These are phyloP conservation scores for Pyrus bretschneideri DNA, from an alignment of 306 rosid genomes.

Conservation along the genomic window DNA sequence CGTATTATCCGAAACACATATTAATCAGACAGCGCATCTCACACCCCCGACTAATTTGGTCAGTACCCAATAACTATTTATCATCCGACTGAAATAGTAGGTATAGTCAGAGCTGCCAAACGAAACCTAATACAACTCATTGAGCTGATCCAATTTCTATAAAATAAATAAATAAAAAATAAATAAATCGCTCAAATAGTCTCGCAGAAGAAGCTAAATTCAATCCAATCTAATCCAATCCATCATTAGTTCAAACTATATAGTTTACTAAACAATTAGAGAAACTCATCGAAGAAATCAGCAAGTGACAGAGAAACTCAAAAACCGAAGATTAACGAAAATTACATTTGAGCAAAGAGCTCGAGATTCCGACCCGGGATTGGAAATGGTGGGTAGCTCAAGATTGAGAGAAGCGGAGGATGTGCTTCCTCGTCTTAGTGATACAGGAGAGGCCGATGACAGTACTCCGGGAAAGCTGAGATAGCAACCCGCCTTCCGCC, in stretches of 20 bases:
- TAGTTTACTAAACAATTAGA: background rate
- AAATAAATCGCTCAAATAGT: background rate
- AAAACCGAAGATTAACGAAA: background rate
- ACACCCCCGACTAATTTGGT: too few species aligned
- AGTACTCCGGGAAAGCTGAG: background rate
- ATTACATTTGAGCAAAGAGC: background rate
- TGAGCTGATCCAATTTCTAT: background rate
- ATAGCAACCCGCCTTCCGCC: background rate
- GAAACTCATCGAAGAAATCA: background rate
- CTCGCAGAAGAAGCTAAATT: background rate
- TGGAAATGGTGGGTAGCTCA: background rate
- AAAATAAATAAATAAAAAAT: too few species aligned
- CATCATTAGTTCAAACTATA: background rate
- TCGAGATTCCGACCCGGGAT: background rate
- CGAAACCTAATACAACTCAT: too few species aligned
- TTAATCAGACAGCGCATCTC: too few species aligned
- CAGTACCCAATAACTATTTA: too few species aligned
- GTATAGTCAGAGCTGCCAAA: too few species aligned
- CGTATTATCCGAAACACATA: too few species aligned
- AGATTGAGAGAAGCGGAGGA: background rate
- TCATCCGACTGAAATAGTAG: too few species aligned
- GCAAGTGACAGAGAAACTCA: background rate
- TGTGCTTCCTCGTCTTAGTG: background rate
- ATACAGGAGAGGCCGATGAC: background rate
- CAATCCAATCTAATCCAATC: background rate